These are phyloP conservation scores for Neophaeococcomyces mojaviensis DNA, from an alignment of 2,329 filamentous ascomycete species.

Conservation along the genomic window DNA sequence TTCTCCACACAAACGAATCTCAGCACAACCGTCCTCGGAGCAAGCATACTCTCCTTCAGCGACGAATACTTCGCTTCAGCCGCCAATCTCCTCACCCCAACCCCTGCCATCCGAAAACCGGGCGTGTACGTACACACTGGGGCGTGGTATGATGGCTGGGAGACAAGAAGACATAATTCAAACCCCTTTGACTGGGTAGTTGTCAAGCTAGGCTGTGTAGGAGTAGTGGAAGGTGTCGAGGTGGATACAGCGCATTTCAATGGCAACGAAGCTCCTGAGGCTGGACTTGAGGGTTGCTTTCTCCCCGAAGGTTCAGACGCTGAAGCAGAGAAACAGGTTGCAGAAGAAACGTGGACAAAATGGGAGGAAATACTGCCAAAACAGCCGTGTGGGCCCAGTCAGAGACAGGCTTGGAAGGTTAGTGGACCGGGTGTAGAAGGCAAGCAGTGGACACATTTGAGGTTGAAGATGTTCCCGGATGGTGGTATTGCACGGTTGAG, in stretches of 20 bases:
- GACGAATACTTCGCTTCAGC: constrained; percentile 57
- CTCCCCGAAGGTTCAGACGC: constrained; percentile 23
- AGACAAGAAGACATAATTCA: constrained; percentile 54
- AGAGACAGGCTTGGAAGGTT: constrained; percentile 36
- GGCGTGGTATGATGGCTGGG: constrained; percentile 60
- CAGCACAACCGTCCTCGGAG: constrained; percentile 41
- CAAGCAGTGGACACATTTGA: constrained; percentile 36
- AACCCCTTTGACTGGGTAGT: constrained; percentile 54
- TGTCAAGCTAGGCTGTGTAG: constrained; percentile 37
- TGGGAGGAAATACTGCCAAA: constrained; percentile 35
- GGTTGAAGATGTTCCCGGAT: constrained; percentile 40
- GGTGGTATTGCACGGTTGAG: constrained; percentile 38
- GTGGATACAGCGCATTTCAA: constrained; percentile 39
- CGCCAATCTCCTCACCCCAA: constrained; percentile 51
- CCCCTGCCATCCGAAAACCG: constrained; percentile 47
- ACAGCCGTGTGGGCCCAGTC: constrained; percentile 33
- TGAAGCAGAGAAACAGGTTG: constrained; percentile 25
- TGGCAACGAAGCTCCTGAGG: constrained; percentile 40
- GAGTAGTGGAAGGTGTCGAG: constrained; percentile 35
- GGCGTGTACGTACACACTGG: constrained; percentile 54
- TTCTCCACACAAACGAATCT: constrained; percentile 49
- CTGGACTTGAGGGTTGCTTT: constrained; percentile 31
- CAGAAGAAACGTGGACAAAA: constrained; percentile 26
- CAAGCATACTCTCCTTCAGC: constrained; percentile 48
- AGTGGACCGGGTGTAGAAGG: constrained; percentile 17